phyloP scores from a whole-genome alignment of 1,139 yeast genomes.

The Geotrichum europaeum region DNA sequence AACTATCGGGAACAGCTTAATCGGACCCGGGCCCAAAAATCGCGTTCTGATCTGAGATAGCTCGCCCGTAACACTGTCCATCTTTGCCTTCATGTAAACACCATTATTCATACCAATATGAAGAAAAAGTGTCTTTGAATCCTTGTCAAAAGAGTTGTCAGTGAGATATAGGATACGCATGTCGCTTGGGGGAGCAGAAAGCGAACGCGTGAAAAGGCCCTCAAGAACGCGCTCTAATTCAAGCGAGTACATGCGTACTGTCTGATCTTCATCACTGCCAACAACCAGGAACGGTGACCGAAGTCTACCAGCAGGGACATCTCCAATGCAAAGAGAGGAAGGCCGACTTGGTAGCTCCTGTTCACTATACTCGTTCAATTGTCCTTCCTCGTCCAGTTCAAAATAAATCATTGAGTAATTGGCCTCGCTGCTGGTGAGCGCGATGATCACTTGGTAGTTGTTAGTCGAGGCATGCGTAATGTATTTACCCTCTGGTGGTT shows the following conservation, averaged over 20 bases:
- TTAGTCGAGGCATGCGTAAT: conserved; percentile 58
- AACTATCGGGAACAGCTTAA: conserved; percentile 42
- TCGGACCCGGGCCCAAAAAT: conserved; percentile 65
- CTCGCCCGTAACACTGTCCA: conserved; percentile 58
- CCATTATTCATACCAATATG: conserved; percentile 85
- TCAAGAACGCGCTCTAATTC: conserved; percentile 60
- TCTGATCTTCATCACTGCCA: conserved; percentile 59
- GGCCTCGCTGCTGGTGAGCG: conserved; percentile 41
- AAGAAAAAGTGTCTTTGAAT: conserved; percentile 35
- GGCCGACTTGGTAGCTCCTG: conserved; percentile 48
- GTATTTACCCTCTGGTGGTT: conserved; percentile 72
- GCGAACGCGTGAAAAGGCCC: conserved; percentile 57
- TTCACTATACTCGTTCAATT: conserved; percentile 64
- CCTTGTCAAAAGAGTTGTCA: conserved; percentile 20
- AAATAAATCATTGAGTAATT: conserved; percentile 76
- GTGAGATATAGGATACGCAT: conserved; percentile 43
- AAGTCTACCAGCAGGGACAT: conserved; percentile 43
- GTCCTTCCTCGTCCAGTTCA: conserved; percentile 63
- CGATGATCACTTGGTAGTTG: conserved; percentile 61
- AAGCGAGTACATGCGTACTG: conserved; percentile 65
- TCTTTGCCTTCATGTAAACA: conserved; percentile 57
- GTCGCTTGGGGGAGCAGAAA: conserved; percentile 54
- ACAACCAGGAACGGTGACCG: conserved; percentile 58
- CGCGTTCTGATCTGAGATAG: conserved; percentile 64
- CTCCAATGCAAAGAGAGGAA: conserved; percentile 52